Conservation (phyloP, 768 basidiomycete species). For the Tylopilus balloui region DNA sequence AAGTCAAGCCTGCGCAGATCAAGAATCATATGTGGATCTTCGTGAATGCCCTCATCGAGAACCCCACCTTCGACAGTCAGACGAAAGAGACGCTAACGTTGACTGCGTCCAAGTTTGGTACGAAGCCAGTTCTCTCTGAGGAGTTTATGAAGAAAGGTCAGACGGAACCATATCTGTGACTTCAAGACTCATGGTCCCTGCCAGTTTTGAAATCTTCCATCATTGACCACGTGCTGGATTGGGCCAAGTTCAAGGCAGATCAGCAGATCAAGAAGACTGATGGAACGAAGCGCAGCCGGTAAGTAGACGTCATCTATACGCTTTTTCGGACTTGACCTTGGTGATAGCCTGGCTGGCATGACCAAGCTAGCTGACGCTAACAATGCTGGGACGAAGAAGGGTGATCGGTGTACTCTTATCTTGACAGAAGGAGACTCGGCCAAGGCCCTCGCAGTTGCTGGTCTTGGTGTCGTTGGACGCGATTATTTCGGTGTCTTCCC, state of each 20-base stretch:
- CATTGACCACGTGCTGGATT: constrained; percentile 87
- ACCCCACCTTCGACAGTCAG: constrained; percentile 98
- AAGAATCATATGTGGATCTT: constrained; percentile 99
- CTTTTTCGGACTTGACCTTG: background rate
- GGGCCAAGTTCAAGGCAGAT: constrained; percentile 97
- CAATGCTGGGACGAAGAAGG: constrained; percentile 85
- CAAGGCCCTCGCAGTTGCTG: constrained; percentile 93
- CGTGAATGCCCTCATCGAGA: constrained; percentile 92
- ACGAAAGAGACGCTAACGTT: constrained; percentile 95
- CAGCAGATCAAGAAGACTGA: constrained; percentile 96
- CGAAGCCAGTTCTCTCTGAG: constrained; percentile 77
- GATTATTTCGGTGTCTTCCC: constrained; percentile 99
- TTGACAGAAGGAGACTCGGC: constrained; percentile 99
- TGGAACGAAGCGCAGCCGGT: constrained; percentile 85
- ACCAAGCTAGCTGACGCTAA: constrained; percentile 96
- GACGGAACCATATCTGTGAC: constrained; percentile 12
- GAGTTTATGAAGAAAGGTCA: constrained; percentile 96
- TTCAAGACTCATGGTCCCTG: constrained; percentile 2
- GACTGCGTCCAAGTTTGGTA: constrained; percentile 83
- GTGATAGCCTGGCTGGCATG: constrained; percentile 74
- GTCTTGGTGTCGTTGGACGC: constrained; percentile 90
- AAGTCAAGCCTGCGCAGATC: constrained; percentile 88
- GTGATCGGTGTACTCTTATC: constrained; percentile 85
- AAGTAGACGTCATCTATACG: constrained; percentile 17
- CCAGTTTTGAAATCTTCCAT: constrained; percentile 85